A percentile compares a stretch with the other conserved stretches of the same genome.
phyloP scores from a whole-genome alignment of 148 eudicot species.

The Spergularia bocconei region DNA sequence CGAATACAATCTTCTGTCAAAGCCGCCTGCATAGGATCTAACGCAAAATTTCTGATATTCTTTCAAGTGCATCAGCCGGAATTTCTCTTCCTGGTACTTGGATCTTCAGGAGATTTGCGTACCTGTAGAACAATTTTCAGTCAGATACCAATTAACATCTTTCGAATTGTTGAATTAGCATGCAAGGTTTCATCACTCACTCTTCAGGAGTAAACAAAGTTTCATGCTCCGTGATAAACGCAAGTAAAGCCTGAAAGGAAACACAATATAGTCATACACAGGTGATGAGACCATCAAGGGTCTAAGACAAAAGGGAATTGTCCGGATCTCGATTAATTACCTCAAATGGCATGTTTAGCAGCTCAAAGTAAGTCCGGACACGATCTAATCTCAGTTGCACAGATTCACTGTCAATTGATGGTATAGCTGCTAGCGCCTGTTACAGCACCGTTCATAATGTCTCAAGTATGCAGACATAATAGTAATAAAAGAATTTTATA shows the following conservation, averaged over 20 bases:
- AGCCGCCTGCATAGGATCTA: conserved; percentile 16
- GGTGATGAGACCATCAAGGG: neutral
- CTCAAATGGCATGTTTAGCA: conserved; percentile 96
- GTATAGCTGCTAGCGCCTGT: conserved; percentile 88
- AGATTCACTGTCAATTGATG: conserved; percentile 79
- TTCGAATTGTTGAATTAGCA: conserved; percentile 11
- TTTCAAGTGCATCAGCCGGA: conserved; percentile 68
- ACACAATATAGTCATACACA: conserved; percentile 7
- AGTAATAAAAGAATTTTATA: neutral
- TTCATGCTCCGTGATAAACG: conserved; percentile 86
- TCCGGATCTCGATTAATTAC: conserved; percentile 35
- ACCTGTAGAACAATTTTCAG: conserved; percentile 42
- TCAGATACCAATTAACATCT: conserved; percentile 15
- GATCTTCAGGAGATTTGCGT: conserved; percentile 64
- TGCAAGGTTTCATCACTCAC: conserved; percentile 46
- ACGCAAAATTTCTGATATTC: conserved; percentile 57
- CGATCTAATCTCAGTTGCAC: conserved; percentile 81
- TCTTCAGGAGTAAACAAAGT: conserved; percentile 68
- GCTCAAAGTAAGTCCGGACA: conserved; percentile 92
- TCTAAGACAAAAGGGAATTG: neutral
- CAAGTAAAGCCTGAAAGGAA: conserved; percentile 78
- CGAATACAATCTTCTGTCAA: neutral
- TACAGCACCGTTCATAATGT: conserved; percentile 2
- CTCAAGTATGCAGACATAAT: neutral
- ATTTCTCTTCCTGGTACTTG: conserved; percentile 94